These are phyloP conservation scores for Melampsora americana DNA, from an alignment of 1,284 basidiomycete species.

Conservation along the genomic window DNA sequence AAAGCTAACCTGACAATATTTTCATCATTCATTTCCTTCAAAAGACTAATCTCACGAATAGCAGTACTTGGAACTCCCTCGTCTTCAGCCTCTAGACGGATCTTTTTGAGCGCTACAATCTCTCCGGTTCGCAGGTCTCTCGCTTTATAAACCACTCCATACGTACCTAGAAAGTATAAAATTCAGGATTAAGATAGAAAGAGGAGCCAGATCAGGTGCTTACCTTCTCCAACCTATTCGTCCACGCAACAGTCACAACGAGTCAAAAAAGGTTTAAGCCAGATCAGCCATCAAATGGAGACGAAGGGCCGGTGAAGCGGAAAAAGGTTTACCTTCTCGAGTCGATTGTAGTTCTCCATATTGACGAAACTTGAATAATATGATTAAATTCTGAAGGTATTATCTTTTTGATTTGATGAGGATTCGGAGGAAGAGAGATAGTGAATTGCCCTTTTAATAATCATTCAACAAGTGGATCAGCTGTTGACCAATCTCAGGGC, in stretches of 20 bases:
- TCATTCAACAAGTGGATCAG: too few relatives aligned
- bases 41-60: conserved; percentile 91
- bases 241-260: background rate
- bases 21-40: conserved; percentile 87
- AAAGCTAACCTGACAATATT: conserved; percentile 75
- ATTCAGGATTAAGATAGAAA: background rate
- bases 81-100: conserved; percentile 93
- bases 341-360: conserved; percentile 61
- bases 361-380: background rate
- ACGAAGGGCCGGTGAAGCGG: background rate
- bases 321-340: conserved; percentile 65
- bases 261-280: conserved; percentile 50
- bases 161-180: conserved; percentile 70
- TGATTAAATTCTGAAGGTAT: background rate
- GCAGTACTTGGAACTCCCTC: conserved; percentile 97
- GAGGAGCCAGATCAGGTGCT: conserved; percentile 46
- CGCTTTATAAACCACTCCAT: conserved; percentile 96
- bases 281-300: background rate
- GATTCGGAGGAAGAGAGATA: too few relatives aligned
- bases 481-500: too few relatives aligned
- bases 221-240: conserved; percentile 59
- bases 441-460: too few relatives aligned
- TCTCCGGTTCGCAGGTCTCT: conserved; percentile 69
- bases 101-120: conserved; percentile 94
- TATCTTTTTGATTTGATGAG: background rate